phyloP scores from a whole-genome alignment of 768 basidiomycete genomes.

The Amanita polypyramis region DNA sequence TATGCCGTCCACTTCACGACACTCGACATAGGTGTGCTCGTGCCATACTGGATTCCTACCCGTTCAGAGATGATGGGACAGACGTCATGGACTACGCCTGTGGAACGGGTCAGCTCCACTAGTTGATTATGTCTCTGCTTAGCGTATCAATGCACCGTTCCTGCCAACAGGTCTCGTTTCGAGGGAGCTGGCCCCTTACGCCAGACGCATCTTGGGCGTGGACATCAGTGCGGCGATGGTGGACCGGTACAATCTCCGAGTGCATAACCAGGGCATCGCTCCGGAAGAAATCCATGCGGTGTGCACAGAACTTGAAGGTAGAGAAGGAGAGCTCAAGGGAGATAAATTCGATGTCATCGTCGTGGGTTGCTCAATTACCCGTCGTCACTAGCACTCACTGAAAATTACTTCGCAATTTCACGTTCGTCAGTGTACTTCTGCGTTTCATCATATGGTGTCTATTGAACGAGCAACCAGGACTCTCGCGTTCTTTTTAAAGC shows the following conservation, averaged over 20 bases:
- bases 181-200: constrained; percentile 46
- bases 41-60: constrained; percentile 28
- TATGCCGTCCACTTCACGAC: background rate
- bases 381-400: too few relatives aligned
- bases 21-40: constrained; percentile 19
- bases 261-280: constrained; percentile 49
- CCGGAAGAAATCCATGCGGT: constrained; percentile 60
- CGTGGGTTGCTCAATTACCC: constrained; percentile 28
- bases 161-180: constrained; percentile 45
- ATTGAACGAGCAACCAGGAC: constrained; percentile 35
- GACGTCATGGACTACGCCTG: constrained; percentile 67
- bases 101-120: constrained; percentile 43
- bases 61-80: constrained; percentile 46
- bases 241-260: constrained; percentile 50
- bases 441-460: constrained; percentile 54
- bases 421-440: constrained; percentile 40
- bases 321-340: constrained; percentile 36
- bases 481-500: constrained; percentile 42
- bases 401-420: background rate
- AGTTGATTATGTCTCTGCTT: background rate
- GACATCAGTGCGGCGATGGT: constrained; percentile 70
- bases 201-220: constrained; percentile 57
- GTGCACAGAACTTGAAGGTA: constrained; percentile 37
- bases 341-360: constrained; percentile 59
- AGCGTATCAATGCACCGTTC: background rate